A percentile compares a stretch with the other conserved stretches of the same genome.
Conservation (phyloP, 306 rosid species). For the Castanea mollissima region DNA sequence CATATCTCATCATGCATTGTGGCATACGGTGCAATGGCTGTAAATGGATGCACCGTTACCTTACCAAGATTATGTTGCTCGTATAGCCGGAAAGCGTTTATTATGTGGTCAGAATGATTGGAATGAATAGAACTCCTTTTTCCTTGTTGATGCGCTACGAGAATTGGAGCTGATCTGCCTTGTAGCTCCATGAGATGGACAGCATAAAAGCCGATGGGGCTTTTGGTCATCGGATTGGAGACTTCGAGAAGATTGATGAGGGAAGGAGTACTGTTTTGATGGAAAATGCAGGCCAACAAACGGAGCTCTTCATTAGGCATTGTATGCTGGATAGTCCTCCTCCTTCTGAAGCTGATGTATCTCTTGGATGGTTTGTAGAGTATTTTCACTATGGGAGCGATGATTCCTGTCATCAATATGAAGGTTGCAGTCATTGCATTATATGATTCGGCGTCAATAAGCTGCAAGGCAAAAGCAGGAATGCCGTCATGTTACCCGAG, state of each 20-base stretch:
- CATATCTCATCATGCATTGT: slow-evolving; percentile 71
- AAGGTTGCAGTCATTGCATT: slow-evolving; percentile 31
- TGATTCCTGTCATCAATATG: slow-evolving; percentile 34
- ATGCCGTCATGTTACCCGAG: neutral
- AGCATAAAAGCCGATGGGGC: slow-evolving; percentile 44
- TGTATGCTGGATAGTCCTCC: slow-evolving; percentile 45
- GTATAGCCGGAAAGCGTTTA: slow-evolving; percentile 48
- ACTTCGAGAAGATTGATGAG: slow-evolving; percentile 51
- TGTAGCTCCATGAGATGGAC: slow-evolving; percentile 47
- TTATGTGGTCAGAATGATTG: slow-evolving; percentile 25
- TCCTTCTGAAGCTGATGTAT: slow-evolving; percentile 26
- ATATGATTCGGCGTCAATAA: slow-evolving; percentile 37
- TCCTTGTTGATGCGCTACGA: slow-evolving; percentile 33
- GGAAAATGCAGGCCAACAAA: slow-evolving; percentile 45
- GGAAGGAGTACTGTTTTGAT: slow-evolving; percentile 41
- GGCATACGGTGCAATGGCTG: slow-evolving; percentile 52
- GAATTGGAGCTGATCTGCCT: slow-evolving; percentile 48
- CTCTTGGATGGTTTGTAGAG: slow-evolving; percentile 55
- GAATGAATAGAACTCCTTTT: neutral
- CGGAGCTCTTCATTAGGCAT: slow-evolving; percentile 26
- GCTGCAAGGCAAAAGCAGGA: slow-evolving; percentile 34
- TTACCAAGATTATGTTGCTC: slow-evolving; percentile 17
- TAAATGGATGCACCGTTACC: slow-evolving; percentile 31
- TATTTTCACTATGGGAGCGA: slow-evolving; percentile 36
- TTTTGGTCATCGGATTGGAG: slow-evolving; percentile 40